Conservation (phyloP, 176 grass and related monocot species). For the Carex myosuroides region DNA sequence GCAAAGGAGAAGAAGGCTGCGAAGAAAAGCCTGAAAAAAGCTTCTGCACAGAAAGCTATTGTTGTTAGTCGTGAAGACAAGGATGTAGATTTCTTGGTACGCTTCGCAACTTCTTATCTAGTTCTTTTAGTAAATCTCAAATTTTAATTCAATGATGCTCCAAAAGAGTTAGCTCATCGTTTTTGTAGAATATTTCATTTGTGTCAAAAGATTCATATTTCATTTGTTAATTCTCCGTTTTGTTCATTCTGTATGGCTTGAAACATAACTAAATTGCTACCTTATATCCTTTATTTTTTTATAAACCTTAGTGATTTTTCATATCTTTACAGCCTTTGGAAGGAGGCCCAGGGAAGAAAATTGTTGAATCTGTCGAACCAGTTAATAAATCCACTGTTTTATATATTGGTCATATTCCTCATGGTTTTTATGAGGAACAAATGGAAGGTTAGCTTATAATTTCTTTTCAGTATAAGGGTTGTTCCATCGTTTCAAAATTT, state of each 20-base stretch:
- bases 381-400: constrained; percentile 61
- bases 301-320: neutral
- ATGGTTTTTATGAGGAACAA: constrained; percentile 93
- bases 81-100: constrained; percentile 35
- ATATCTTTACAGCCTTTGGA: constrained; percentile 52
- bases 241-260: neutral
- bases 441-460: constrained; percentile 52
- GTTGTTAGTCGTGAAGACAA: constrained; percentile 18
- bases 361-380: constrained; percentile 24
- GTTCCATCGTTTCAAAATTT: neutral
- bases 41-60: constrained; percentile 20
- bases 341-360: constrained; percentile 36
- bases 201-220: neutral
- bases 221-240: neutral
- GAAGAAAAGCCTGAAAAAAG: constrained; percentile 31
- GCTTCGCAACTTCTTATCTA: neutral
- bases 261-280: neutral
- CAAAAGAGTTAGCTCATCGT: neutral
- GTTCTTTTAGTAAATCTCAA: neutral
- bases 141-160: neutral
- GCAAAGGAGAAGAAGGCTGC: constrained; percentile 37
- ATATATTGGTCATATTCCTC: constrained; percentile 89
- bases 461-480: neutral
- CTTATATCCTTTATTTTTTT: neutral
- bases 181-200: neutral